Percentiles rank a stretch among this genome's conserved stretches.
These are phyloP conservation scores for Colletotrichum liaoningense DNA, from an alignment of 2,329 filamentous ascomycete species.

Conservation along the genomic window DNA sequence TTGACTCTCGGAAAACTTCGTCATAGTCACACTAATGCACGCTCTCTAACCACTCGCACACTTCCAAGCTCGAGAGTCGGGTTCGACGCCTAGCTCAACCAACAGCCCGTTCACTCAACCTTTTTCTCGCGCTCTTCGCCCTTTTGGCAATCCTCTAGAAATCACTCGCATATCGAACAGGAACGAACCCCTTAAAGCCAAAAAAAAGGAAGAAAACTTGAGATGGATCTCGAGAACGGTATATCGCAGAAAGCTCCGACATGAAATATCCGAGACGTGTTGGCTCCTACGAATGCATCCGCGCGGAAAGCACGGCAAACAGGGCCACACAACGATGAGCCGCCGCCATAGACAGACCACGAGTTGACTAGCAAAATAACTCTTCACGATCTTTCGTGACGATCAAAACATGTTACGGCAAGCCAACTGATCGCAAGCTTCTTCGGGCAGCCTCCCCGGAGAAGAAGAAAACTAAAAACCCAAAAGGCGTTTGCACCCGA, in stretches of 20 bases:
- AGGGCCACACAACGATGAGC: neutral
- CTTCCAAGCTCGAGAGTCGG: neutral
- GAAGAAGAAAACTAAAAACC: neutral
- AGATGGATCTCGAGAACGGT: slow-evolving; percentile 5
- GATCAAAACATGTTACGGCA: neutral
- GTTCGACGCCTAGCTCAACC: neutral
- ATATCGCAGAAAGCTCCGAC: neutral
- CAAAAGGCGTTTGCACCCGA: neutral
- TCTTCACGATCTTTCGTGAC: neutral
- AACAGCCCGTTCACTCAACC: neutral
- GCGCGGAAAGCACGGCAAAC: no score
- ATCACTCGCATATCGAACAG: neutral
- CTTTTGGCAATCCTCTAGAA: neutral
- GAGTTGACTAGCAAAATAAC: neutral
- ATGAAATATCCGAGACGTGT: neutral
- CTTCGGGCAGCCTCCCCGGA: neutral
- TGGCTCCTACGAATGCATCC: no score
- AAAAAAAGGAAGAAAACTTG: slow-evolving; percentile 1
- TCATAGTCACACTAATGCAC: neutral
- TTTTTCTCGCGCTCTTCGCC: neutral
- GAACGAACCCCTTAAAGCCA: neutral
- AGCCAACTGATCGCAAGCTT: neutral
- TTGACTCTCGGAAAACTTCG: neutral
- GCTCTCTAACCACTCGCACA: neutral
- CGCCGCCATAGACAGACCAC: neutral